Evolutionary conservation across 2,329 filamentous ascomycete species (phyloP).

Genomic region (Echinosphaeria canescens): DNA sequence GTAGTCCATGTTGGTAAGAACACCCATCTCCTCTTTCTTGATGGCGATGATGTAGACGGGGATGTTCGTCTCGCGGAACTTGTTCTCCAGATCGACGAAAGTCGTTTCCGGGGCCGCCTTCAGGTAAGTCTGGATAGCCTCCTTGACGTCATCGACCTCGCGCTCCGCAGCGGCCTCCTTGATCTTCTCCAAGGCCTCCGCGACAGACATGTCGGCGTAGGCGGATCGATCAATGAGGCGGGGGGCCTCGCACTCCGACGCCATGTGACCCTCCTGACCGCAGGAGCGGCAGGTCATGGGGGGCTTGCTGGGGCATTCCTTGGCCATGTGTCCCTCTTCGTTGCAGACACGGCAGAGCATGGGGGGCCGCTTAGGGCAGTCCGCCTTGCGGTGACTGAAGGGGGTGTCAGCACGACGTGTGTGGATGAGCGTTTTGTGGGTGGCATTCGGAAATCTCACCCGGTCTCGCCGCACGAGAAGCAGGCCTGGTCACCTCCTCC

Average conservation of each 20-base stretch:
- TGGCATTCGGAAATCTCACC: slow-evolving; percentile 11
- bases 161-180: slow-evolving; percentile 23
- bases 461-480: slow-evolving; percentile 36
- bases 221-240: too few species aligned
- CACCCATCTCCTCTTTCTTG: slow-evolving; percentile 28
- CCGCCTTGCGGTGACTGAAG: slow-evolving; percentile 34
- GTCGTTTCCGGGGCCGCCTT: slow-evolving; percentile 35
- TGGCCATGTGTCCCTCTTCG: slow-evolving; percentile 27
- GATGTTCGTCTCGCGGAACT: slow-evolving; percentile 30
- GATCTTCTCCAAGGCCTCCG: slow-evolving; percentile 34
- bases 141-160: slow-evolving; percentile 42
- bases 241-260: slow-evolving; percentile 30
- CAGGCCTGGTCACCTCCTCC: slow-evolving; percentile 20
- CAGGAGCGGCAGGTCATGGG: slow-evolving; percentile 15
- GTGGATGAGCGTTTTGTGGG: neutral
- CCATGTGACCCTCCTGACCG: slow-evolving; percentile 26
- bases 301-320: slow-evolving; percentile 41
- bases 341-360: slow-evolving; percentile 19
- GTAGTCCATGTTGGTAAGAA: slow-evolving; percentile 48
- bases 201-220: too few species aligned
- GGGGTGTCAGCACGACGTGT: too few species aligned
- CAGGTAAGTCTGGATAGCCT: slow-evolving; percentile 34
- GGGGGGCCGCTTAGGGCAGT: slow-evolving; percentile 34
- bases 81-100: slow-evolving; percentile 36
- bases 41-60: slow-evolving; percentile 38